Evolutionary conservation across 1,284 basidiomycete genomes (phyloP).

Genomic region (Heterobasidion occidentale): DNA sequence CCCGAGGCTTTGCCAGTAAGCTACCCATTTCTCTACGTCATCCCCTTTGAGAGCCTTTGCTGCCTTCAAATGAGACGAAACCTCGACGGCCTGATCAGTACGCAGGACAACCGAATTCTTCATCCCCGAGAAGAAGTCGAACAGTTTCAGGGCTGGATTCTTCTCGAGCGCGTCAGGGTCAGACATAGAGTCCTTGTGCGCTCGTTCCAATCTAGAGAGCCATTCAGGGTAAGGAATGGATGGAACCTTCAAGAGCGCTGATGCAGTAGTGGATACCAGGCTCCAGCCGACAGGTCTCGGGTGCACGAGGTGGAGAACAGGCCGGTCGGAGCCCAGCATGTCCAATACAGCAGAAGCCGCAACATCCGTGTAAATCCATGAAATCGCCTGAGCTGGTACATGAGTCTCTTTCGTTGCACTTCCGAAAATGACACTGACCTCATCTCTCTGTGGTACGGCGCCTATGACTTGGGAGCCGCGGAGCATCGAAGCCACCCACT

Average conservation of each 20-base stretch:
- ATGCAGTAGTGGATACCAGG: neutral
- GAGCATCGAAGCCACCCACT: conserved; percentile 39
- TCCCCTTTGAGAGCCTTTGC: neutral
- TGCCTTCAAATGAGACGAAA: neutral
- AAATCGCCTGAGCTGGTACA: conserved; percentile 9
- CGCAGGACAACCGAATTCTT: neutral
- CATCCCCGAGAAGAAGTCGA: neutral
- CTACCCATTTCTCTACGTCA: neutral
- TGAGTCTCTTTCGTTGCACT: conserved; percentile 5
- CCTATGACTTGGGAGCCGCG: neutral
- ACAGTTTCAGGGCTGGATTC: neutral
- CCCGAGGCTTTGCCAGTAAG: neutral
- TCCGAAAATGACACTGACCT: neutral
- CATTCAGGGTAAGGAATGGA: neutral
- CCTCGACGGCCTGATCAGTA: neutral
- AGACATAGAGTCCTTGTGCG: neutral
- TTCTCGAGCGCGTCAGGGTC: neutral
- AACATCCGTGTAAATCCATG: conserved; percentile 18
- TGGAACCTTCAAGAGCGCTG: neutral
- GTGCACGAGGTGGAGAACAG: conserved; percentile 21
- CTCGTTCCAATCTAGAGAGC: neutral
- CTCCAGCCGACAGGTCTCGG: conserved; percentile 12
- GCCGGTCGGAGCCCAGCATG: conserved; percentile 12
- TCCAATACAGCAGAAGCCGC: conserved; percentile 17
- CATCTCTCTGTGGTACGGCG: neutral